A percentile compares a stretch with the other conserved stretches of the same genome.
Conservation (phyloP, 31 red algal species). For the Porphyra umbilicalis region DNA sequence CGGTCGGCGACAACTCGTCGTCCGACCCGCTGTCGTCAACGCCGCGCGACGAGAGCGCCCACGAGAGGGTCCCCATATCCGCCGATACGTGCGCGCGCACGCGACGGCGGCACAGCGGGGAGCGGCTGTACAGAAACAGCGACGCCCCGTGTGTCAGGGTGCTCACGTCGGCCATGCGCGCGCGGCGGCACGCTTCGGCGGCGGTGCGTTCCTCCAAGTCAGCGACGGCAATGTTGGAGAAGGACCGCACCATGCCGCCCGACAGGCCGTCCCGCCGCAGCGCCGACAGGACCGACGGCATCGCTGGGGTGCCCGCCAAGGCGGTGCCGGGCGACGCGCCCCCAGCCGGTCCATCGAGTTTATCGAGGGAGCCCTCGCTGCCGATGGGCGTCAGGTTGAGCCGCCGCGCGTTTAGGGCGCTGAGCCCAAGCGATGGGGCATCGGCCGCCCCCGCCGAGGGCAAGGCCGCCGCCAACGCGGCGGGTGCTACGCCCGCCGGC, state of each 20-base stretch:
- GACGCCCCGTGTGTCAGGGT: slow-evolving; percentile 2
- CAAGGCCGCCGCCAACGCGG: not conserved
- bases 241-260: not conserved
- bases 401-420: not conserved
- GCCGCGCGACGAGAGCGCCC: not conserved
- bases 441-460: not conserved
- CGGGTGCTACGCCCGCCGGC: not conserved
- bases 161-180: not conserved
- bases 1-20: not conserved
- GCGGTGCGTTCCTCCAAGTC: slow-evolving; percentile 10
- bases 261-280: not conserved
- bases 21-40: not conserved
- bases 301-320: not conserved
- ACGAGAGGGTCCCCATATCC: not conserved
- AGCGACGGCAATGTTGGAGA: slow-evolving; percentile 15
- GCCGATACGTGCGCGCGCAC: slow-evolving; percentile 8
- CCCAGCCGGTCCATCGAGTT: not conserved
- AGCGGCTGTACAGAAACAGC: slow-evolving; percentile 7
- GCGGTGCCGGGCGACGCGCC: not conserved
- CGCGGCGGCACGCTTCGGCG: not conserved
- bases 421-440: not conserved
- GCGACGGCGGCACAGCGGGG: not conserved
- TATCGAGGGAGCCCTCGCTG: not conserved
- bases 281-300: not conserved
- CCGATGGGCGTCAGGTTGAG: not conserved